Base-by-base conservation (phyloP, 495 filamentous ascomycete genomes). In the Lophiotrema nucula region DNA sequence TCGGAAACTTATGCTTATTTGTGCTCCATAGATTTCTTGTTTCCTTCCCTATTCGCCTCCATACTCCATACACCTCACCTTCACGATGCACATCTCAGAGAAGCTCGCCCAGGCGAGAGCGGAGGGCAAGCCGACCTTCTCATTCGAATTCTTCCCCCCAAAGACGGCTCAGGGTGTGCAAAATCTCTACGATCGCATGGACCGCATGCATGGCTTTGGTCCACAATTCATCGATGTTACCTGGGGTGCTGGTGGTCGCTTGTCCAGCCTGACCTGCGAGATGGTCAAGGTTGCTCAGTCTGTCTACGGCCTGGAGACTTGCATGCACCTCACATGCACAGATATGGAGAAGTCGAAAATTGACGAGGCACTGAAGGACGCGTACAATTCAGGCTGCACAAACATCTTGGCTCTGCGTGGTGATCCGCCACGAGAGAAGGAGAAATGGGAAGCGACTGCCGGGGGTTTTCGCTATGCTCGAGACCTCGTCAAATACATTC, bases 141-240 rank as follows among this genome's bases (percentile, higher is more conserved):
- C 95, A 25, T 99, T 99, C 72, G 95, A 99, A 75, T 99, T 96
- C 79, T 99, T 97, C 74, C 92, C 95, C 42, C 95, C 95, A n/a
- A 99, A 99, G 76, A 99, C 95, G 0, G 92, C 93, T 1, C 88
- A 90, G 79, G 95, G 95, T 81, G 92, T 99, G 8, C 95, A 97
- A 77, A 99, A 99, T 71, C 83, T 99, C 52, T 99, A 99, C 76
- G 95, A 99, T 70, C 88, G 92, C 65, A 97, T 99, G 89, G 91
- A 99, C 76, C 90, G 92, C 69, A 99, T 99, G 95, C 89, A 97
- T 72, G 79, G 81, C 64, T 82, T 93, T 53, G 92, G 93, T 0
- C 95, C 95, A 13, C 84, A 88, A 58, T 99, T 97, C 76, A 89
- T 99, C 70, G 95, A 99, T 72, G 85, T 99, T 70, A 99, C 95